A percentile compares a stretch with the other conserved stretches of the same genome.
These are phyloP conservation scores for Solanum pinnatisectum DNA, from an alignment of 257 asterid genomes.

Conservation along the genomic window DNA sequence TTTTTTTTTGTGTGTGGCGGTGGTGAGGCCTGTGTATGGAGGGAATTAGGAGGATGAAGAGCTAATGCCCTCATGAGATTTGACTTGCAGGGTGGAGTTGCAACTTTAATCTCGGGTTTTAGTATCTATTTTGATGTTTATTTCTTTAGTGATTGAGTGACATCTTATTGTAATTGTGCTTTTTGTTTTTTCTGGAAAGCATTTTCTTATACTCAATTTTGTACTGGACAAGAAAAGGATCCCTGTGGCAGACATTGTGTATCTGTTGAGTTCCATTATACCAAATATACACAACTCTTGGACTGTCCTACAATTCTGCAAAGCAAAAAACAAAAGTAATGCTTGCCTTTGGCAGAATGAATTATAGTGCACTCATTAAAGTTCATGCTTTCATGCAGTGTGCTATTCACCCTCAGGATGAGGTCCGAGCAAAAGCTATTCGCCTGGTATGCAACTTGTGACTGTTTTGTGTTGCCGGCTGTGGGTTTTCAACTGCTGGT, in stretches of 20 bases:
- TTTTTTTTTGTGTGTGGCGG: neutral
- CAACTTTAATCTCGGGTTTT: neutral
- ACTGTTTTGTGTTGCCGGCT: constrained; percentile 4
- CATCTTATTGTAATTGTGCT: neutral
- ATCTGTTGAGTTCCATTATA: neutral
- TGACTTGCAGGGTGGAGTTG: neutral
- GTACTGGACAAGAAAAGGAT: neutral
- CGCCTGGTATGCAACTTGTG: constrained; percentile 60
- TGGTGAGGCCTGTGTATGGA: neutral
- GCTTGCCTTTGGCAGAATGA: neutral
- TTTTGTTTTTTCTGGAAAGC: neutral
- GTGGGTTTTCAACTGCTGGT: neutral
- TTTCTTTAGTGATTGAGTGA: neutral
- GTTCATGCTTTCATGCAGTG: constrained; percentile 43
- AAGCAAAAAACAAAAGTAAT: neutral
- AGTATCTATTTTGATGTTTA: neutral
- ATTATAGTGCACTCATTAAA: neutral
- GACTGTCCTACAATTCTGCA: neutral
- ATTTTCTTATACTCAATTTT: neutral
- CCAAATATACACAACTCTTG: neutral
- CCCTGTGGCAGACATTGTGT: neutral
- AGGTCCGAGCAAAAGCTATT: constrained; percentile 81
- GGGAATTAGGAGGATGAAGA: neutral
- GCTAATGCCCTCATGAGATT: neutral
- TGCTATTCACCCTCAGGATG: constrained; percentile 77